Base-by-base conservation (phyloP, 2,329 filamentous ascomycete species). In the Scytalidium sp. region DNA sequence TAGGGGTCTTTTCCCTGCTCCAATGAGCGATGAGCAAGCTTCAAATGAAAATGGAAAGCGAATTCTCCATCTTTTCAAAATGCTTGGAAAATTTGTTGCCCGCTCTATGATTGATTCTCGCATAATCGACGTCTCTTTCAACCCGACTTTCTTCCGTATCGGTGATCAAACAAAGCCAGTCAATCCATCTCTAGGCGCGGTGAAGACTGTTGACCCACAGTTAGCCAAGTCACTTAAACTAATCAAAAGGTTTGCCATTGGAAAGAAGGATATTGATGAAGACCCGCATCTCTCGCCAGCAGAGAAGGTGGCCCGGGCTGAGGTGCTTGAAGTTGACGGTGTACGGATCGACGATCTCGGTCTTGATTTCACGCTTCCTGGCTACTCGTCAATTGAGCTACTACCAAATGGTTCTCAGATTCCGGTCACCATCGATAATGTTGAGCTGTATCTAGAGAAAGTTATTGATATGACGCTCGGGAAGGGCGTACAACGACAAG, bases 91-190 rank as follows among this genome's bases (percentile, higher is more conserved):
- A 65, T 99, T 99, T 67, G 92, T 97, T 43, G 94, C 95, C 23
- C 85, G 94, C 45, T 97, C 94, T 0, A 97, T 99, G 94, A 86
- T 99, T 47, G 94, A 99, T 67, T 97, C 93, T 1, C 84, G 94
- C 47, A 97, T 99, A 65, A 97, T 99, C 59, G 94, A 99, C 62
- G 85, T 99, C 57, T 94, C 93, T 49, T 94, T 99, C 71, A 99
- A 97, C 65, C 89, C 94, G 2, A 96, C 91, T 5, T 97, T 99
- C 74, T 99, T 99, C 84, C 89, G 93, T 50, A 88, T 97, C 56
- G 90, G 89, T 15, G 88, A 95, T 60, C 78, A 63, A 45, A 61
- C 74, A 13, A 74, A 74, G 15, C 73, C 82, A 0, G 84, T 96
- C 3, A 84, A 84, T 19, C 91, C 92, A 11, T 96, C 92, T 0